Base-by-base conservation (phyloP, 2,329 filamentous ascomycete species). In the Neurospora sp. region DNA sequence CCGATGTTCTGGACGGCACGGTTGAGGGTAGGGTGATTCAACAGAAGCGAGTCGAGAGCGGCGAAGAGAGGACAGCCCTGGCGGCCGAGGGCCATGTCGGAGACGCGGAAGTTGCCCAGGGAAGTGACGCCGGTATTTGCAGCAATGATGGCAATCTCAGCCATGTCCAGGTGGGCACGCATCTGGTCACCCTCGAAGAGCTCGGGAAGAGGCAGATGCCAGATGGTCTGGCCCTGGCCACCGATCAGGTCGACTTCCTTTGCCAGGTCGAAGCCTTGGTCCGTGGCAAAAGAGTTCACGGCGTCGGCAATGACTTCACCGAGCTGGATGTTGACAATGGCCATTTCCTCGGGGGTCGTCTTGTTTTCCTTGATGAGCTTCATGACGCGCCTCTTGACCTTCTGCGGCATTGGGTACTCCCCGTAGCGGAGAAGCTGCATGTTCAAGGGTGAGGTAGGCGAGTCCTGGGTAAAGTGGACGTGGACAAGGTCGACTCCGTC, bases 121-220 rank as follows among this genome's bases (percentile, higher is more conserved):
- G 66, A 67, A 38, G 66, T 67, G 66, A 67, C 38, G 66, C 28
- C 38, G 23, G 66, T 67, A 4, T 67, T 40, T 17, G 66, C 66
- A 9, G 66, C 66, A 67, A 67, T 67, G 66, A 67, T 67, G 36
- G 66, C 74, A 15, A 67, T 67, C 38, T 67, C 36, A 2, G 66
- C 66, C 66, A 67, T 67, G 66, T 67, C 66, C 36, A 67, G 40
- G 36, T 68, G 66, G 36, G 66, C 66, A 33, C 66, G 66, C 66
- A 67, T 42, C 23, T 67, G 66, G 66, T 67, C 66, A 11, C 66
- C 66, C 9, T 67, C 66, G 6, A 68, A 68, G 36, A 68, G 67
- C 67, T 67, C 66, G 28, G 66, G 66, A 13, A 67, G 66, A 23
- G 66, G 66, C 36, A 39, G 39, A 39, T 67, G 66, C 66, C 66